Evolutionary conservation across 2,329 filamentous ascomycete species (phyloP).

Genomic region (Trichoderma aggressivum): DNA sequence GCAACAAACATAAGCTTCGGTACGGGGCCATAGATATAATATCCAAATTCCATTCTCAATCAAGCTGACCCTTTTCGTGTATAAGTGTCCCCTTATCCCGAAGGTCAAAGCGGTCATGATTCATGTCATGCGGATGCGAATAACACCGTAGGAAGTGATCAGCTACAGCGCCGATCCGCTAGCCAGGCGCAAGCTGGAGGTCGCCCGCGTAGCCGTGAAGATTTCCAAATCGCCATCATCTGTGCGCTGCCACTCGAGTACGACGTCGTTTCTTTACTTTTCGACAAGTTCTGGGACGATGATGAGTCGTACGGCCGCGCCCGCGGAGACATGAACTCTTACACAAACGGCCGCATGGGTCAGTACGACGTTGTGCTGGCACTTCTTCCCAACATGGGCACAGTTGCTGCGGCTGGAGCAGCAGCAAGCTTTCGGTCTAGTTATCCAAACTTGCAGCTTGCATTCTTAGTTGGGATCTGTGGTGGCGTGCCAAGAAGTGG

Average conservation of each 20-base stretch:
- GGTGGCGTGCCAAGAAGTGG: not conserved
- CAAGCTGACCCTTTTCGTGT: not conserved
- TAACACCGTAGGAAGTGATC: not conserved
- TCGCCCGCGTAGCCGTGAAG: not conserved
- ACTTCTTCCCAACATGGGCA: not conserved
- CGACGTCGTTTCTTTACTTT: not conserved
- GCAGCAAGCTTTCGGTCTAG: not conserved
- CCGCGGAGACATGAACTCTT: conserved; percentile 29
- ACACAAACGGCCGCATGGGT: conserved; percentile 25
- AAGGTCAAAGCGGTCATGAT: not conserved
- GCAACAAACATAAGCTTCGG: not conserved
- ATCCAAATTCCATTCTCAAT: not conserved
- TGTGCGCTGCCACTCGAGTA: not conserved
- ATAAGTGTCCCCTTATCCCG: not conserved
- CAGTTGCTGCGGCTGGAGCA: not conserved
- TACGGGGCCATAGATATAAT: not conserved
- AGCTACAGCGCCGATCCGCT: not conserved
- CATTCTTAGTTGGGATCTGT: not conserved
- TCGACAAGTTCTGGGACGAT: conserved; percentile 23
- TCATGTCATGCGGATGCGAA: not conserved
- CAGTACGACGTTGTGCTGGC: conserved; percentile 19
- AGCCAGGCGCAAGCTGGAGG: not conserved
- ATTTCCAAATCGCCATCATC: not conserved
- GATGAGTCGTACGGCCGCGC: conserved; percentile 24
- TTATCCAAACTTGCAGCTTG: not conserved